These are phyloP conservation scores for Nidularia pulvinata DNA, from an alignment of 768 basidiomycete genomes.

Conservation along the genomic window DNA sequence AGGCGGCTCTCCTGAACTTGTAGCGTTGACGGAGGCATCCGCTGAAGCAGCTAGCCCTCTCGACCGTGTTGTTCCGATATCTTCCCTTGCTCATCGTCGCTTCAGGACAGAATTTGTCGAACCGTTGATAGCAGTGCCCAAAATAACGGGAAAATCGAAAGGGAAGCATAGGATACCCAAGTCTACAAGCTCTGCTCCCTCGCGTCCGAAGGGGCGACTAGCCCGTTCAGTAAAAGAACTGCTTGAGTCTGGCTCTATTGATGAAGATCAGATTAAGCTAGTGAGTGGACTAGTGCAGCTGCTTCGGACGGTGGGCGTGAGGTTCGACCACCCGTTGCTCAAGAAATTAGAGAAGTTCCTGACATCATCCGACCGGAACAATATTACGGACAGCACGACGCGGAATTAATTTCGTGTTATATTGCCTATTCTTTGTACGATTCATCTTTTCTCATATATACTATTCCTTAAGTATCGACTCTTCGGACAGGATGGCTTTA, in stretches of 20 bases:
- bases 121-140: conserved; percentile 67
- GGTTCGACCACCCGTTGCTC: conserved; percentile 49
- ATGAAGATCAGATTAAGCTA: conserved; percentile 44
- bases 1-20: conserved; percentile 41
- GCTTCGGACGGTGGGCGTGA: conserved; percentile 55
- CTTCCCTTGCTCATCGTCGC: conserved; percentile 65
- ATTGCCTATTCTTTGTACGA: too few species aligned
- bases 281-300: conserved; percentile 49
- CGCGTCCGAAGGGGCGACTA: conserved; percentile 62
- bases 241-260: conserved; percentile 49
- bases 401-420: too few species aligned
- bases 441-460: too few species aligned
- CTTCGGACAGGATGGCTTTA: too few species aligned
- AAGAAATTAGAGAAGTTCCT: too few species aligned
- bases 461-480: too few species aligned
- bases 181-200: conserved; percentile 30
- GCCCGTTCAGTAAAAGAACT: conserved; percentile 68
- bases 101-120: conserved; percentile 77
- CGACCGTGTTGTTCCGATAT: conserved; percentile 66
- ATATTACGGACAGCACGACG: too few species aligned
- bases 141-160: conserved; percentile 55
- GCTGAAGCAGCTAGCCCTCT: conserved; percentile 73
- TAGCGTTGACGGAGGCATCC: conserved; percentile 62
- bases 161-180: conserved; percentile 49
- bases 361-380: too few species aligned